Base-by-base conservation (phyloP, 805 yeast genomes). In the Naumovozyma baii region DNA sequence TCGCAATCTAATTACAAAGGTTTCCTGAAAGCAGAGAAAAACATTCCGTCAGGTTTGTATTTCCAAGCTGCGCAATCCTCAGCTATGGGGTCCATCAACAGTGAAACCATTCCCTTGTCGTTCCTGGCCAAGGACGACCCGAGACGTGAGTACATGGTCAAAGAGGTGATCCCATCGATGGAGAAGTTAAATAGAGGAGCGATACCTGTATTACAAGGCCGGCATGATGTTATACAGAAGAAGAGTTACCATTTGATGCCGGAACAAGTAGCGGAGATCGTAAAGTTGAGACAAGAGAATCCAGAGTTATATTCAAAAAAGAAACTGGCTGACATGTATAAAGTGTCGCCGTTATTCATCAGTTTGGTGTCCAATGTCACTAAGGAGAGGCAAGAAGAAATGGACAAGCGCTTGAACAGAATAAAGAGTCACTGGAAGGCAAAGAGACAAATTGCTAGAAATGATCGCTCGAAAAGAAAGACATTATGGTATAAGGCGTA, bases 1-100 rank as follows among this genome's bases (percentile, higher is more conserved):
- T 81, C 90, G 17, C 79, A 85, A 7, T 73, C 70, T 50, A 83
- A 80, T 55, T 76, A 81, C 58, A 72, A 73, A 48, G 73, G 74
- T 43, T 56, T 49, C 20, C 29, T 59, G 39, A 58, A 53, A 34
- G 59, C 57, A 3, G 31, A 29, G 13, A 8, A 29, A 14, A 57
- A 66, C 38, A 63, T 72, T 15, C 74, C 79, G 1, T 65, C 70
- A 18, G 90, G 90, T 4, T 62, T 83, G 19, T 73, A 76, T 31
- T 68, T 66, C 51, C 69, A 73, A 46, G 79, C 78, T 15, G 72
- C 85, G 32, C 87, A 86, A 18, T 73, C 88, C 3, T 72, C 82
- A 12, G 68, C 80, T 19, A 61, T 72, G 10, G 63, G 69, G 41
- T 63, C 74, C 59, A 42, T 59, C 45, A 59, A 72, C 65, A 56